Base-by-base conservation (phyloP, 177 flowering plant genomes). In the Vitis hybrid region DNA sequence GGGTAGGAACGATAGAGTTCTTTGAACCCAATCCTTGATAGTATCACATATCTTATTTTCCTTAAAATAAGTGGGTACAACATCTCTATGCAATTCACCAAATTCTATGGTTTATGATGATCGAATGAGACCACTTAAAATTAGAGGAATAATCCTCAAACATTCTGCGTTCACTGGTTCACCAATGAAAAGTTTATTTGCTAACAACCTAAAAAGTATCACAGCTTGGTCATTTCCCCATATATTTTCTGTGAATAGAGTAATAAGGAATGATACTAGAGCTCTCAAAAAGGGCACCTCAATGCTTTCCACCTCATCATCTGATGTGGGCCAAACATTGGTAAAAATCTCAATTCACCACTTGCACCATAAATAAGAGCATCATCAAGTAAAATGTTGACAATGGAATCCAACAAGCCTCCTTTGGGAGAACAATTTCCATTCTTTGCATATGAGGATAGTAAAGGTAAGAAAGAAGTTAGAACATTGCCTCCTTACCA, bases 401-500 rank as follows among this genome's bases (percentile, higher is more conserved):
- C 71, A n/a, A 86, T 72, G 50, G 91, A 85, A 78, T 88, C 84
- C 66, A 87, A 59, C 62, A 92, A 73, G 68, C 68, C 61, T 26
- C 81, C 80, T n/a, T 48, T 71, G 60, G 69, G 19, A 50, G 66
- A 31, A 65, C 63, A 73, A 53, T 65, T 58, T 49, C 49, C 68
- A 74, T 39, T 61, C 70, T 80, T 85, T 50, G 81, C 83, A 84
- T 81, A 87, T 5, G 73, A 70, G 65, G 62, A 61, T 11, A 95
- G 68, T 19, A 68, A 71, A 22, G 97, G 99, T 68, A 93, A 77
- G 74, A 95, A 83, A 64, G 99, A 84, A 65, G 66, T 65, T 50
- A 73, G 15, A 67, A 84, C 97, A 88, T 79, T 80, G 54, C 97
- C 98, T 53, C 87, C 88, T 69, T 82, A 79, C 98, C 99, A 95